phyloP scores from a whole-genome alignment of 208 protist species.

The Blechomonas ayalai region DNA sequence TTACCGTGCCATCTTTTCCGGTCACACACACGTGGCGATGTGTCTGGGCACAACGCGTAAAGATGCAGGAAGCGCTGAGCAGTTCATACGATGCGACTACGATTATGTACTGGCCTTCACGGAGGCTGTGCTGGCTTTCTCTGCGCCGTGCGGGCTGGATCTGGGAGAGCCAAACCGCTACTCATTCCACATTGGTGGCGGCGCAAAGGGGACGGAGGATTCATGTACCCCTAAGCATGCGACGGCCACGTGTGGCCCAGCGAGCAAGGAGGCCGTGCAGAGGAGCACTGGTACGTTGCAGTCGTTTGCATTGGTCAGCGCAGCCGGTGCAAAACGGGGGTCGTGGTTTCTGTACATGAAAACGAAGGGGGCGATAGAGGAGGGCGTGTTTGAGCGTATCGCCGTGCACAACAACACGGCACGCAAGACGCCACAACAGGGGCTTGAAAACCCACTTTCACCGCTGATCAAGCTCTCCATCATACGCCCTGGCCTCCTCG shows the following conservation, averaged over 20 bases:
- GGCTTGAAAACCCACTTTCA: neutral
- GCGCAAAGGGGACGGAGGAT: neutral
- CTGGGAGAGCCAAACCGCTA: neutral
- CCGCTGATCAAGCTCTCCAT: constrained; percentile 29
- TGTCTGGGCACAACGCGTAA: constrained; percentile 73
- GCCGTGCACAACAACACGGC: constrained; percentile 12
- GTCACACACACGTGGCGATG: constrained; percentile 59
- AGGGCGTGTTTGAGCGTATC: constrained; percentile 34
- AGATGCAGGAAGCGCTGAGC: constrained; percentile 59
- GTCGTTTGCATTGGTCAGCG: constrained; percentile 42
- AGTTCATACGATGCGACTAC: constrained; percentile 65
- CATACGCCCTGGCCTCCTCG: constrained; percentile 51
- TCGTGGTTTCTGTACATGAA: constrained; percentile 66
- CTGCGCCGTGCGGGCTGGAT: constrained; percentile 12
- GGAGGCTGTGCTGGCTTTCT: constrained; percentile 45
- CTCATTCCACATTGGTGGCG: no score
- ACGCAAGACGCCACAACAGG: constrained; percentile 11
- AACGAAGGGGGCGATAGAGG: constrained; percentile 59
- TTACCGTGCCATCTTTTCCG: constrained; percentile 41
- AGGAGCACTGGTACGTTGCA: constrained; percentile 21
- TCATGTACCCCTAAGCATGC: no score
- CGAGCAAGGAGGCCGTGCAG: constrained; percentile 11
- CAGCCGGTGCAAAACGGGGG: constrained; percentile 28
- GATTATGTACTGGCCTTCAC: constrained; percentile 67
- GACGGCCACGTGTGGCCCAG: neutral